phyloP scores from a whole-genome alignment of 805 yeast species.

The Pichia manshurica region DNA sequence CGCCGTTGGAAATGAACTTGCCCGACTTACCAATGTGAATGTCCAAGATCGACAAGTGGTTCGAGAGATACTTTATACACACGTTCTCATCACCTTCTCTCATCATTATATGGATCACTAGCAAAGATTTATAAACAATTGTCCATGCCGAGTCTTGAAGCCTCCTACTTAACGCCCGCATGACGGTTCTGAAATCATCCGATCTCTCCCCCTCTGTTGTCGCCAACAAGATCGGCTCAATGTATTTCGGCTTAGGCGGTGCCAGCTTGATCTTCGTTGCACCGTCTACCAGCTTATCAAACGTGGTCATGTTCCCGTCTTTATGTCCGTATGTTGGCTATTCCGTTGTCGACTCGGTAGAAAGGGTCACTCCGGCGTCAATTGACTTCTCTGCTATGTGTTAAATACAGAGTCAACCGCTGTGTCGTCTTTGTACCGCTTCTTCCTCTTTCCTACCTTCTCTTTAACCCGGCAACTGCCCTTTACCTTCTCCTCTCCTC shows the following conservation, averaged over 20 bases:
- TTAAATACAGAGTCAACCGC: too few species aligned
- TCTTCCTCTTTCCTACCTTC: too few species aligned
- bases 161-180: conserved; percentile 56
- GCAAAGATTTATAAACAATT: conserved; percentile 75
- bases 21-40: conserved; percentile 31
- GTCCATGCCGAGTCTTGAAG: conserved; percentile 86
- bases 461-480: too few species aligned
- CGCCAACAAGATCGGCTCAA: conserved; percentile 82
- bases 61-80: conserved; percentile 62
- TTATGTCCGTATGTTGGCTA: not conserved
- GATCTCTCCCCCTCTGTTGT: conserved; percentile 45
- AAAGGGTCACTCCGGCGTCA: too few species aligned
- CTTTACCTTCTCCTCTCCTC: not conserved
- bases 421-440: too few species aligned
- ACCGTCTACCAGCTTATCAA: conserved; percentile 72
- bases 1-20: conserved; percentile 31
- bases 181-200: conserved; percentile 61
- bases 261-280: conserved; percentile 78
- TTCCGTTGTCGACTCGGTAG: too few species aligned
- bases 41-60: conserved; percentile 54
- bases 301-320: conserved; percentile 46
- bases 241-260: conserved; percentile 95
- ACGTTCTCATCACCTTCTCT: conserved; percentile 83
- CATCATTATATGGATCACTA: conserved; percentile 84
- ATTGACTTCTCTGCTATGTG: too few species aligned